Base-by-base conservation (phyloP, 2,329 filamentous ascomycete species). In the Akanthomyces uredinophilus region DNA sequence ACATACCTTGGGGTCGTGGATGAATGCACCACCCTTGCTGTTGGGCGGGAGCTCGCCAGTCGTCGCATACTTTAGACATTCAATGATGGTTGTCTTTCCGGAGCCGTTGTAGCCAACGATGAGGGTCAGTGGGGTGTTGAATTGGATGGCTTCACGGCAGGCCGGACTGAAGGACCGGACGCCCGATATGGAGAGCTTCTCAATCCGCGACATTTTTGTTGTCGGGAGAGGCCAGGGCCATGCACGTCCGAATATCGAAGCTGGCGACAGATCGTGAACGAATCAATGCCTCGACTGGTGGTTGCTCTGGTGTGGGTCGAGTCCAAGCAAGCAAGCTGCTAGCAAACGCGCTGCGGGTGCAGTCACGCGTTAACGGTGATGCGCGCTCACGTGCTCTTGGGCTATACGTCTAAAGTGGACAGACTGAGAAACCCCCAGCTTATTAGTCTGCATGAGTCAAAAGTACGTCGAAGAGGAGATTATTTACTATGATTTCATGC, bases 41-140 rank as follows among this genome's bases (percentile, higher is more conserved):
- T 97, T 96, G 37, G 95, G 92, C 1, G 95, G 95, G 53, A 96
- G 84, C 70, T 96, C 90, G 62, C 95, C 96, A 8, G 93, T 97
- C 20, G 96, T 97, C 58, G 91, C 93, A 86, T 97, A 99, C 73
- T 97, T 97, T 71, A 99, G 89, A 73, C 92, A 96, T 76, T 99
- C 95, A 76, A 99, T 99, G 72, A 99, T 96, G 63, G 95, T 98
- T 11, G 95, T 99, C 79, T 99, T 99, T 65, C 95, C 95, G 1
- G 94, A 98, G 61, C 95, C 95, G 78, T 99, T 99, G 76, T 92
- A 91, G 63, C 95, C 95, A 63, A 99, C 96, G 68, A 99, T 99
- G 65, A 99, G 83, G 14, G 95, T 99, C 62, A 99, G 83, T 29
- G 95, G 96, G 0, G 91, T 89, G 66, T 92, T 87, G 74, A 99